Conservation (phyloP, 2,329 filamentous ascomycete species). For the Aspergillus sojae region DNA sequence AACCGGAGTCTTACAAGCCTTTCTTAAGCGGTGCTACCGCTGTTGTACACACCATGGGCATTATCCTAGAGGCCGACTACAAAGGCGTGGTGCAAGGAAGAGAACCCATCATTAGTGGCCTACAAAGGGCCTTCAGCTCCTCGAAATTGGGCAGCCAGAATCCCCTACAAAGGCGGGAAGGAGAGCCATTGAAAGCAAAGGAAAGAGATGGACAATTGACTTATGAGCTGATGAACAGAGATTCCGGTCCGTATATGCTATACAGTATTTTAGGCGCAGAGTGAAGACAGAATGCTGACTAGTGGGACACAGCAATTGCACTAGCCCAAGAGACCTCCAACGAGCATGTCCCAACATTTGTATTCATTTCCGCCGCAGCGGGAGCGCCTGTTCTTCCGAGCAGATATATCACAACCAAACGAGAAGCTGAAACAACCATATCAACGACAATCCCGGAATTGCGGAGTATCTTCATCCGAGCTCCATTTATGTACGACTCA, state of each 20-base stretch:
- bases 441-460: slow-evolving; percentile 71
- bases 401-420: slow-evolving; percentile 88
- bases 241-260: slow-evolving; percentile 56
- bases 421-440: slow-evolving; percentile 82
- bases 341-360: slow-evolving; percentile 69
- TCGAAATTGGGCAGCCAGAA: slow-evolving; percentile 66
- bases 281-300: slow-evolving; percentile 8
- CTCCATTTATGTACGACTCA: slow-evolving; percentile 86
- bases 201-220: slow-evolving; percentile 77
- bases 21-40: slow-evolving; percentile 77
- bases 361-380: slow-evolving; percentile 85
- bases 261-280: neutral
- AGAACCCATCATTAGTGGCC: slow-evolving; percentile 77
- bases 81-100: slow-evolving; percentile 84
- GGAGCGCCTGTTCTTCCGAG: slow-evolving; percentile 82
- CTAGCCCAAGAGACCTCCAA: slow-evolving; percentile 75
- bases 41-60: slow-evolving; percentile 94
- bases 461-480: slow-evolving; percentile 79
- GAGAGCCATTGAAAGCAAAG: slow-evolving; percentile 64
- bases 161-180: slow-evolving; percentile 65
- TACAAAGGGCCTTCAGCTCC: slow-evolving; percentile 76
- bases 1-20: slow-evolving; percentile 75
- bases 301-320: slow-evolving; percentile 66
- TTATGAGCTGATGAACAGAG: slow-evolving; percentile 97
- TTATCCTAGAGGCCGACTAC: slow-evolving; percentile 96